Evolutionary conservation across 306 rosid species (phyloP).

Genomic region (Cajanus cajan): DNA sequence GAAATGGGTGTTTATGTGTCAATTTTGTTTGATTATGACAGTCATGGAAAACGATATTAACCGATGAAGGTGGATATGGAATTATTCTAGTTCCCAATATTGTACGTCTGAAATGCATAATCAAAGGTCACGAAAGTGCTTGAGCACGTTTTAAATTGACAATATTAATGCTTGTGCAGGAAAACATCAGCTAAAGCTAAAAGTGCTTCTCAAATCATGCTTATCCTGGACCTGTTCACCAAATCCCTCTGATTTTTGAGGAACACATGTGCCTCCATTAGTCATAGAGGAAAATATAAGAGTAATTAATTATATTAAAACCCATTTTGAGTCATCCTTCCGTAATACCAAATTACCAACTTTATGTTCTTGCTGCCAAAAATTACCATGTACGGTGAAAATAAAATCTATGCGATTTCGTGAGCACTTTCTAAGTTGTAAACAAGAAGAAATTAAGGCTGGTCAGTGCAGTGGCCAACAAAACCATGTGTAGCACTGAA

Average conservation of each 20-base stretch:
- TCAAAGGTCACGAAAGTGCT: constrained; percentile 29
- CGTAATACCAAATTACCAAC: not conserved
- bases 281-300: not conserved
- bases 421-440: not conserved
- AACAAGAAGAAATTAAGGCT: not conserved
- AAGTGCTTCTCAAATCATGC: constrained; percentile 21
- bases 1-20: constrained; percentile 26
- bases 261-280: not conserved
- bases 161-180: not conserved
- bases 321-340: not conserved
- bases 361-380: not conserved
- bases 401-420: not conserved
- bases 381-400: not conserved
- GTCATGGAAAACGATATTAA: not conserved
- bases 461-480: not conserved
- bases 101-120: constrained; percentile 1
- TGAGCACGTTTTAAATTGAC: not conserved
- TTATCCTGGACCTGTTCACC: not conserved
- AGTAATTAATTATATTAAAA: not conserved
- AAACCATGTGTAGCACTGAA: not conserved
- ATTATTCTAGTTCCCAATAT: constrained; percentile 20
- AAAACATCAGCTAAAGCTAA: constrained; percentile 2
- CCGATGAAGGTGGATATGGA: constrained; percentile 48
- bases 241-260: not conserved
- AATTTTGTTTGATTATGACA: not conserved